phyloP scores from a whole-genome alignment of 1,139 yeast genomes.

The Yamadazyma blattariae region DNA sequence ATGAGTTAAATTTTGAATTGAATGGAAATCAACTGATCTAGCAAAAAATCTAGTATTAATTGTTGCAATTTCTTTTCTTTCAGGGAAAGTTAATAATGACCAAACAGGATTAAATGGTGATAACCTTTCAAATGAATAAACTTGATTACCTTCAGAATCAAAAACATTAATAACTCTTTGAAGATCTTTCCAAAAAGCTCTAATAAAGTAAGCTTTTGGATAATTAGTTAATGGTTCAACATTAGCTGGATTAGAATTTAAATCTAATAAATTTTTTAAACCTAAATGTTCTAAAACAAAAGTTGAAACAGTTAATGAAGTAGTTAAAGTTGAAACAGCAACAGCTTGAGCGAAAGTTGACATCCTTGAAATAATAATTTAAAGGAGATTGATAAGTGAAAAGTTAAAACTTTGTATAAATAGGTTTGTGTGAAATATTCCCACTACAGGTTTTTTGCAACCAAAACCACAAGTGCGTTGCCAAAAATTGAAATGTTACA shows the following conservation, averaged over 20 bases:
- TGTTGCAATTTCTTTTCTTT: constrained; percentile 49
- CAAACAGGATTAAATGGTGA: constrained; percentile 51
- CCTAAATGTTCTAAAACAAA: constrained; percentile 38
- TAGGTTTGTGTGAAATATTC: too few relatives aligned
- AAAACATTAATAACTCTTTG: constrained; percentile 48
- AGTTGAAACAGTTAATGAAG: constrained; percentile 34
- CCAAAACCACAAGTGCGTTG: too few relatives aligned
- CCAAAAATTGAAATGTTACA: too few relatives aligned
- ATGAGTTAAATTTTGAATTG: constrained; percentile 43
- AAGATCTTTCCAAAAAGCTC: constrained; percentile 48
- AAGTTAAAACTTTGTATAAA: too few relatives aligned
- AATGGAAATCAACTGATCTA: constrained; percentile 50
- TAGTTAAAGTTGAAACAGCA: constrained; percentile 40
- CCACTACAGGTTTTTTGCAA: too few relatives aligned
- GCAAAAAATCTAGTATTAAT: constrained; percentile 47
- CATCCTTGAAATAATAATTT: too few relatives aligned
- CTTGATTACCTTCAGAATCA: constrained; percentile 36
- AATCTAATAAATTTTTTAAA: constrained; percentile 30
- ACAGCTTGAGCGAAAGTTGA: constrained; percentile 37
- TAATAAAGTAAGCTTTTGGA: constrained; percentile 41
- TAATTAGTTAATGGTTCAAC: constrained; percentile 34
- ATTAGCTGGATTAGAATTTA: constrained; percentile 34
- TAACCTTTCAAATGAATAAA: constrained; percentile 51
- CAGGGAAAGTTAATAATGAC: constrained; percentile 46
- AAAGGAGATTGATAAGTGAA: too few relatives aligned